Conservation (phyloP, 805 yeast species). For the Jamesozyma rosinii region DNA sequence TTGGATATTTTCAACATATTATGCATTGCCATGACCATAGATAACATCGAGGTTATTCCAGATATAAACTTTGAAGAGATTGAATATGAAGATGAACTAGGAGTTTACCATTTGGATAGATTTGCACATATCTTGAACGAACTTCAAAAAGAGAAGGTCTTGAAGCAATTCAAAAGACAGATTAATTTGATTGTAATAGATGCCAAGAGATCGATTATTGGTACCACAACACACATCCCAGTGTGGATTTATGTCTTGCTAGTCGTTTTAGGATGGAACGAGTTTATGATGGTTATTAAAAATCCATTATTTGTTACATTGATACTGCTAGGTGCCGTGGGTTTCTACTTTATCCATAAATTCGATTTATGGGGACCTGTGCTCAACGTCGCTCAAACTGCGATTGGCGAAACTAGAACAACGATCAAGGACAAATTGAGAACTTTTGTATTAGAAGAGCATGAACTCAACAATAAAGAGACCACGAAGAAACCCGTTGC, state of each 20-base stretch:
- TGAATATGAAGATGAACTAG: slow-evolving; percentile 33
- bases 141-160: slow-evolving; percentile 47
- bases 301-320: slow-evolving; percentile 76
- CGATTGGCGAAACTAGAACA: slow-evolving; percentile 45
- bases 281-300: slow-evolving; percentile 76
- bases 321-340: slow-evolving; percentile 48
- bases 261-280: slow-evolving; percentile 87
- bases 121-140: slow-evolving; percentile 53
- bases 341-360: slow-evolving; percentile 55
- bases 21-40: slow-evolving; percentile 44
- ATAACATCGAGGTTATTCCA: slow-evolving; percentile 52
- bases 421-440: slow-evolving; percentile 52
- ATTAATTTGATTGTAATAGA: slow-evolving; percentile 75
- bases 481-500: neutral
- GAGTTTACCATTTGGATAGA: slow-evolving; percentile 33
- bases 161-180: slow-evolving; percentile 56
- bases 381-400: slow-evolving; percentile 45
- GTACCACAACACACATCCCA: slow-evolving; percentile 73
- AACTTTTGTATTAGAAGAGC: slow-evolving; percentile 49
- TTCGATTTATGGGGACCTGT: slow-evolving; percentile 75
- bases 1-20: slow-evolving; percentile 49
- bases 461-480: slow-evolving; percentile 8
- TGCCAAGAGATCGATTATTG: slow-evolving; percentile 78
- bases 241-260: slow-evolving; percentile 67
- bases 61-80: slow-evolving; percentile 36